Conservation (phyloP, 345 rosid species). For the Clausena lansium region DNA sequence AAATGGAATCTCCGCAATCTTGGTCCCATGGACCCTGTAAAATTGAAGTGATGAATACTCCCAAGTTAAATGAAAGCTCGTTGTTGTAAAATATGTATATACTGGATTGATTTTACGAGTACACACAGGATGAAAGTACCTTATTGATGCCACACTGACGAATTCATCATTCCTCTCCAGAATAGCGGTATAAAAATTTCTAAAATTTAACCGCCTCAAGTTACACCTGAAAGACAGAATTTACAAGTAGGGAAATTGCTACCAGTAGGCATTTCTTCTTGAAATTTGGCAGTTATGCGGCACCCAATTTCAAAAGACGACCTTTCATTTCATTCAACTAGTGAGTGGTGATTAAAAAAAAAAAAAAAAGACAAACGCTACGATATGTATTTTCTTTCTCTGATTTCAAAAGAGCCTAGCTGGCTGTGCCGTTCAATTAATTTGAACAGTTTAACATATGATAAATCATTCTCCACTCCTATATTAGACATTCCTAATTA, state of each 20-base stretch:
- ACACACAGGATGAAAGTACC: constrained; percentile 6
- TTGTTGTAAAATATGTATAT: background rate
- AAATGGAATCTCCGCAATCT: constrained; percentile 36
- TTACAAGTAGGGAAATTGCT: background rate
- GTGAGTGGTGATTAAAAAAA: no score
- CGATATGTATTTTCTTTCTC: no score
- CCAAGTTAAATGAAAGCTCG: background rate
- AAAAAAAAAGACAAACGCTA: no score
- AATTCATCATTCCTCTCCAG: constrained; percentile 22
- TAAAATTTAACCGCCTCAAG: constrained; percentile 17
- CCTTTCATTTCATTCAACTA: no score
- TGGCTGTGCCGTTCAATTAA: no score
- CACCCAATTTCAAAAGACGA: background rate
- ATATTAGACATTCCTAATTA: no score
- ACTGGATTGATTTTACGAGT: background rate
- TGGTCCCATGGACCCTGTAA: constrained; percentile 26
- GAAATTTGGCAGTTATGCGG: background rate
- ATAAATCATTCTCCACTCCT: no score
- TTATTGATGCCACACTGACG: constrained; percentile 21
- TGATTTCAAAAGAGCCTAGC: no score
- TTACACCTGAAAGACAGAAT: constrained; percentile 24
- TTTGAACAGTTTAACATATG: no score
- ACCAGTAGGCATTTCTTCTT: background rate
- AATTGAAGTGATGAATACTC: background rate
- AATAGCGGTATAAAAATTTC: constrained; percentile 22